Evolutionary conservation across 2,329 filamentous ascomycete genomes (phyloP), one percentile per base, ranked within the genome.

Genomic region (Trichophyton verrucosum): DNA sequence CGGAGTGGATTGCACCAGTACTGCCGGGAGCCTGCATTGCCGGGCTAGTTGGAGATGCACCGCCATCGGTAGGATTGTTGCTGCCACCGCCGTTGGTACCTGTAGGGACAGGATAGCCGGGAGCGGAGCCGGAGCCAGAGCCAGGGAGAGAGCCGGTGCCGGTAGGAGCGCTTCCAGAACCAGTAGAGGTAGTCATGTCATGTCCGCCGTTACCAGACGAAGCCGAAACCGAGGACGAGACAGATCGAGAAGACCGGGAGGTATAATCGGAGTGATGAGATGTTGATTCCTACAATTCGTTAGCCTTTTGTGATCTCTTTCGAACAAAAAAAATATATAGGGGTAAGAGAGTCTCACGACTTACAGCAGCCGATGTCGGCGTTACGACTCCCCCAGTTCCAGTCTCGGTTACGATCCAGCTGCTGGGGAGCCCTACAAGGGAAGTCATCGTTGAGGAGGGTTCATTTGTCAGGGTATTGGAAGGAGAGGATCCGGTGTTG

Each of bases 351-450:
- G 73, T 72, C 84, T 81, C 82, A 85, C 33, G 8, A 38, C 82
- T 83, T 77, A 84, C 82, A 77, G 81, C 79, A 69, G 83, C 83
- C 76, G 84, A 83, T 74, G 81, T 83, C 66, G 84, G 82, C 70
- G 88, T 88, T 69, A 90, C 80, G 68, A 94, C 85, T 78, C 91
- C 92, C 71, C 89, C 88, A 66, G 84, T 82, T 64, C 84, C 89
- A 66, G 84, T 82, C 64, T 85, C 79, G 58, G 86, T 89, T 75
- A 94, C 88, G 63, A 85, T 82, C 89, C 89, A 96, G 62, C 88
- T 89, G 68, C 80, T 83, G 46, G 91, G 90, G 62, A 95, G 83
- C 64, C 82, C 81, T 61, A 61, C 71, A 72, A 65, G 72, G 69
- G 68, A 72, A 64, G 68, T 78, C 69, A 64, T 65, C 30, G 77